These are phyloP conservation scores for Neurospora sp. DNA, from an alignment of 495 filamentous ascomycete species.

Conservation along the genomic window DNA sequence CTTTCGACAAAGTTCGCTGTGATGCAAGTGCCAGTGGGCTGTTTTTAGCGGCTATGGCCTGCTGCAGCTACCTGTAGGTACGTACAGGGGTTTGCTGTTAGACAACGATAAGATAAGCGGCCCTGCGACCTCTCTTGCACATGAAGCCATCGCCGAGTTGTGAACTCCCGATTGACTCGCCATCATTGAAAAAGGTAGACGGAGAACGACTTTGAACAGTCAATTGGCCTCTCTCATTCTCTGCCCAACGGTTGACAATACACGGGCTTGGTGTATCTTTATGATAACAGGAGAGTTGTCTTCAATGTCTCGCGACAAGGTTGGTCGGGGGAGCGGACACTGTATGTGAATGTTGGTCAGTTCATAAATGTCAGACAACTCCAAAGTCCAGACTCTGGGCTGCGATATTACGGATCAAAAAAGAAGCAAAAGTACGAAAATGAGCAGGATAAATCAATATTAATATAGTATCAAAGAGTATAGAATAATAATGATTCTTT, in stretches of 20 bases:
- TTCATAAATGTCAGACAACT: neutral
- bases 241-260: neutral
- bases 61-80: neutral
- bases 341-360: neutral
- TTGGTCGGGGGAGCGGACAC: neutral
- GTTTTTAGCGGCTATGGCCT: neutral
- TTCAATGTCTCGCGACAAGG: neutral
- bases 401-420: no score
- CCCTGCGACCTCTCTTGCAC: neutral
- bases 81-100: neutral
- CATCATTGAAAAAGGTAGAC: neutral
- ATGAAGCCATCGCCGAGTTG: neutral
- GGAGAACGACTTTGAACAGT: neutral
- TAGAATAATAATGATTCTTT: neutral
- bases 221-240: neutral
- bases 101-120: neutral
- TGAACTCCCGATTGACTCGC: neutral
- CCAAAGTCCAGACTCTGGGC: neutral
- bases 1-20: neutral
- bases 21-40: neutral
- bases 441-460: neutral
- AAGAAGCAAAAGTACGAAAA: neutral
- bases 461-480: neutral
- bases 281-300: neutral
- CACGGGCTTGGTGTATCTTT: neutral